These are phyloP conservation scores for Sechiopsis laciniata DNA, from an alignment of 306 rosid genomes.

Conservation along the genomic window DNA sequence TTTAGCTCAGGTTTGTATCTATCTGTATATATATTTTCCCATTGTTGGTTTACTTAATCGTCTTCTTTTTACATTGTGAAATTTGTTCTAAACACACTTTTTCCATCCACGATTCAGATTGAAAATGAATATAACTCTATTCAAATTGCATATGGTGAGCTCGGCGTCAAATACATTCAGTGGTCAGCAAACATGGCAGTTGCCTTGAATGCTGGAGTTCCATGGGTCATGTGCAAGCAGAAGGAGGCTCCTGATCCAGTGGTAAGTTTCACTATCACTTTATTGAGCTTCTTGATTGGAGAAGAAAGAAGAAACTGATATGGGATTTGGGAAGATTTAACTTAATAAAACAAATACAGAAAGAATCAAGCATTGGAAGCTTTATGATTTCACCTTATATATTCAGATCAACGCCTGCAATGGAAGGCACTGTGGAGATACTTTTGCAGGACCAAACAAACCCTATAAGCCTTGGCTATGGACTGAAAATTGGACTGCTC, in stretches of 20 bases:
- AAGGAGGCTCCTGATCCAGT: constrained; percentile 99
- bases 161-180: constrained; percentile 46
- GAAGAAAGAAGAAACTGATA: background rate
- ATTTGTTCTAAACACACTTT: background rate
- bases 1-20: constrained; percentile 60
- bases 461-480: constrained; percentile 74
- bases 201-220: constrained; percentile 77
- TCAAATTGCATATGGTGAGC: constrained; percentile 54
- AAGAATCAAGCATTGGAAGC: background rate
- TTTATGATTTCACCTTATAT: background rate
- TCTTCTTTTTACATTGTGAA: background rate
- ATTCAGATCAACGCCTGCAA: constrained; percentile 82
- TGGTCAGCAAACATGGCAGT: constrained; percentile 99
- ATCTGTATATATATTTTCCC: background rate
- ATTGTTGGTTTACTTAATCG: background rate
- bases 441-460: constrained; percentile 81
- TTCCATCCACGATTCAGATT: constrained; percentile 35
- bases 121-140: constrained; percentile 85
- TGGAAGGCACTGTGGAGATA: constrained; percentile 97
- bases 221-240: constrained; percentile 99
- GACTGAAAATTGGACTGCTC: constrained; percentile 99
- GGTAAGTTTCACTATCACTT: constrained; percentile 29
- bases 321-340: background rate
- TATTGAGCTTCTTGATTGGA: too few species aligned
- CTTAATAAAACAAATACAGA: background rate